Evolutionary conservation across 2,329 filamentous ascomycete species (phyloP).

Genomic region (Lasiodiplodia gonubiensis): DNA sequence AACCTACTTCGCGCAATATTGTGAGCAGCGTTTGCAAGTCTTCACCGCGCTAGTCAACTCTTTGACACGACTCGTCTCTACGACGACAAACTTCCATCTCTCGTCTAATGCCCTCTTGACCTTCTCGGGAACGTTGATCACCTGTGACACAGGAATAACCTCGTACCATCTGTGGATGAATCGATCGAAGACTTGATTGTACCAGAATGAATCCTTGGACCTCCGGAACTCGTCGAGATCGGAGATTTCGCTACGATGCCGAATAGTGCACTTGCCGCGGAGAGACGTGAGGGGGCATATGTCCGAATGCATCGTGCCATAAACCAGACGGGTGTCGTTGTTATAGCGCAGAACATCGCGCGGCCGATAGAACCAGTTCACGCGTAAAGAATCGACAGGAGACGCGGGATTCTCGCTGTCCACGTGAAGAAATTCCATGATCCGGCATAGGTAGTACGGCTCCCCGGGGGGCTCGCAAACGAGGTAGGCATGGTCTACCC

Average conservation of each 20-base stretch:
- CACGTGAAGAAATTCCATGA: constrained; percentile 95
- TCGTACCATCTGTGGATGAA: constrained; percentile 99
- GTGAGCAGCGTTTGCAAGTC: constrained; percentile 88
- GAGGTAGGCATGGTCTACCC: constrained; percentile 84
- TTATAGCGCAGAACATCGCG: constrained; percentile 94
- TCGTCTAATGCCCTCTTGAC: constrained; percentile 97
- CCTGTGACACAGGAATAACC: constrained; percentile 86
- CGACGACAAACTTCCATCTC: constrained; percentile 93
- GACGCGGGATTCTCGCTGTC: constrained; percentile 71
- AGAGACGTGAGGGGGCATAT: constrained; percentile 89
- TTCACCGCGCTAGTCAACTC: constrained; percentile 96
- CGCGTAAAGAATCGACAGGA: constrained; percentile 83
- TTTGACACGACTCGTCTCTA: constrained; percentile 91
- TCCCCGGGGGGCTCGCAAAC: constrained; percentile 97
- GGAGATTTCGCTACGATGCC: constrained; percentile 83
- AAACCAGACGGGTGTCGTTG: constrained; percentile 87
- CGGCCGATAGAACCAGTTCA: constrained; percentile 98
- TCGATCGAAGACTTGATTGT: constrained; percentile 94
- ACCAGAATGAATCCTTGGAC: constrained; percentile 89
- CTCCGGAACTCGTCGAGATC: constrained; percentile 85
- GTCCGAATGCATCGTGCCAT: constrained; percentile 98
- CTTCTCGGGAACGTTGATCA: constrained; percentile 93
- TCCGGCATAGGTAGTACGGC: constrained; percentile 94
- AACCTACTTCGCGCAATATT: constrained; percentile 87
- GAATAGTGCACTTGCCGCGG: constrained; percentile 90